Conservation (phyloP, 2,329 filamentous ascomycete species). For the Ilyonectria mors-panacis region DNA sequence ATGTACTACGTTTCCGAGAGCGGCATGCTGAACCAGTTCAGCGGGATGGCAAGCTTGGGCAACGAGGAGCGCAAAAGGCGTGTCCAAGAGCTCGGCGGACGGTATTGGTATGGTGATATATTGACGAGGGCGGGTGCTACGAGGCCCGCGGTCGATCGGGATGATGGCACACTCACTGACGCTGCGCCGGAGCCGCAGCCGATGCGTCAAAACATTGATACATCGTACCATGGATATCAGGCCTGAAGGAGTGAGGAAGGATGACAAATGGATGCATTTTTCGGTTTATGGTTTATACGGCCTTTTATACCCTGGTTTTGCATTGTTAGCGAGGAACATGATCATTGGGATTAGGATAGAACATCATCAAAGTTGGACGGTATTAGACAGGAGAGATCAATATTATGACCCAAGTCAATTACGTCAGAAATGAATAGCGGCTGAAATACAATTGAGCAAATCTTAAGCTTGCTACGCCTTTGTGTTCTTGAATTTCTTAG, state of each 20-base stretch:
- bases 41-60: constrained; percentile 41
- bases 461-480: background rate
- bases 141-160: constrained; percentile 45
- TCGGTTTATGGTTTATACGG: background rate
- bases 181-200: constrained; percentile 19
- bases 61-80: constrained; percentile 39
- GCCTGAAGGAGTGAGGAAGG: background rate
- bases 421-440: background rate
- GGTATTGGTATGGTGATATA: constrained; percentile 45
- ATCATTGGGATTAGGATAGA: background rate
- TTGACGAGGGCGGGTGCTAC: constrained; percentile 37
- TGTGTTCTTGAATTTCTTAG: background rate
- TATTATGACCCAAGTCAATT: background rate
- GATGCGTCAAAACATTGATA: constrained; percentile 37
- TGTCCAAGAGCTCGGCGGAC: constrained; percentile 43
- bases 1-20: constrained; percentile 59
- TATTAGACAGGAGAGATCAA: background rate
- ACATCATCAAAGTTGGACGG: background rate
- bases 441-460: background rate
- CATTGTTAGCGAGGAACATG: background rate
- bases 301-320: constrained; percentile 16
- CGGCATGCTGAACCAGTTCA: constrained; percentile 43
- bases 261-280: background rate
- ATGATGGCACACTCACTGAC: constrained; percentile 39
- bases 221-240: constrained; percentile 39